Conservation (phyloP, 2,329 filamentous ascomycete genomes). For the Colletotrichum sp. region DNA sequence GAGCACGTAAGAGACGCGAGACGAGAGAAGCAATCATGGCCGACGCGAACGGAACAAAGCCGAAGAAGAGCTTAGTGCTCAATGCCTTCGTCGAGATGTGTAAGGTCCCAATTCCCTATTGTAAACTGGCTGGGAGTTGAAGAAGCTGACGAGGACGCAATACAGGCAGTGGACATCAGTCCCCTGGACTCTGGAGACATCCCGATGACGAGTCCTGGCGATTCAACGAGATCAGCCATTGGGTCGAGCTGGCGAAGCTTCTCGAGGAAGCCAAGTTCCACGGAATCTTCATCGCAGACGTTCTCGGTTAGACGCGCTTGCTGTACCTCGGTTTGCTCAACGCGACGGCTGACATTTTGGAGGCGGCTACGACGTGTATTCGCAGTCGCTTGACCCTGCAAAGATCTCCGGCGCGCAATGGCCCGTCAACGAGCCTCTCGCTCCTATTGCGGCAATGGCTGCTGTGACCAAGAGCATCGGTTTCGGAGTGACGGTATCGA, state of each 20-base stretch:
- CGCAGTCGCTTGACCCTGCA: constrained; percentile 63
- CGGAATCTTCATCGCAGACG: constrained; percentile 71
- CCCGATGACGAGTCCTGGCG: constrained; percentile 66
- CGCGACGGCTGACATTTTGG: not conserved
- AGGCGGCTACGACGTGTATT: constrained; percentile 75
- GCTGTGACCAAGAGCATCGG: constrained; percentile 71
- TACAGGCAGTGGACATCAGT: constrained; percentile 49
- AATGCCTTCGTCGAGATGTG: constrained; percentile 49
- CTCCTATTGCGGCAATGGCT: constrained; percentile 71
- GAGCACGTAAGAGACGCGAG: not conserved
- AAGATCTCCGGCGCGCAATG: constrained; percentile 70
- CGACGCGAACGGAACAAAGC: constrained; percentile 3
- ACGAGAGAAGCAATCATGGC: not conserved
- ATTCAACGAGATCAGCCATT: constrained; percentile 66
- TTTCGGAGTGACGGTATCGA: constrained; percentile 73
- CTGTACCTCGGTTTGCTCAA: not conserved
- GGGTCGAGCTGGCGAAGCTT: constrained; percentile 64
- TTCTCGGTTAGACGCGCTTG: constrained; percentile 49
- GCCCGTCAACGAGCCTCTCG: constrained; percentile 73
- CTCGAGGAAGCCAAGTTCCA: constrained; percentile 69
- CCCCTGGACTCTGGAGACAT: constrained; percentile 60
- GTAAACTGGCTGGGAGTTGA: not conserved
- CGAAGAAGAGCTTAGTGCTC: constrained; percentile 45
- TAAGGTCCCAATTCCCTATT: constrained; percentile 15
- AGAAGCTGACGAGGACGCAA: not conserved